Base-by-base conservation (phyloP, 1,139 yeast genomes). In the Hansenula anomala region DNA sequence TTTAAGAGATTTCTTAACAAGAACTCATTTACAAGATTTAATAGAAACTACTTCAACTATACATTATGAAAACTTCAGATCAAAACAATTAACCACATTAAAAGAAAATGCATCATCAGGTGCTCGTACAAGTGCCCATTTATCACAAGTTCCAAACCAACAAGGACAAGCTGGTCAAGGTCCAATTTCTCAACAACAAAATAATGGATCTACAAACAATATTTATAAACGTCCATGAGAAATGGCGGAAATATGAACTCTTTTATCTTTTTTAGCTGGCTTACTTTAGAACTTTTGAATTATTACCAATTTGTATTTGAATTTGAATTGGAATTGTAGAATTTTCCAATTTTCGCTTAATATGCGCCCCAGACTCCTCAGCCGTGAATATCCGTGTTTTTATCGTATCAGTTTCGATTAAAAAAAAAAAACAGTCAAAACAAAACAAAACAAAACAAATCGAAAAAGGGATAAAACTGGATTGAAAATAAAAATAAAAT, bases 21-120 rank as follows among this genome's bases (percentile, higher is more conserved):
- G 97, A 67, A 90, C 97, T 23, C 97, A 92, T 63, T 73, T 92
- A 56, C 97, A 89, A 64, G 98, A 92, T 62, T 78, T 92, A 61
- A 92, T 92, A 58, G 98, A 92, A 62, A 80, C 96, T 15, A 92
- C 98, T 6, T 71, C 95, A 6, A 73, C 80, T 54, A 75, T 82
- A 42, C 98, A 92, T 63, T 92, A 92, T 64, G 98, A 92, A 69
- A 74, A 82, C 41, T 92, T 90, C 70, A 82, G 98, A 66, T 75
- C 96, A 24, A 88, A 90, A 66, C 98, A 92, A 66, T 78, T 92
- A 64, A 80, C 89, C 46, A 95, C 96, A 13, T 75, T 92, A 64
- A 92, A 92, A 67, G 97, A 92, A 65, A 87, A 83, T 60, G 89
- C 94, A 3, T 22, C 44, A n/a, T 38, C 49, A 18, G 39, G 47